phyloP scores from a whole-genome alignment of 1,284 basidiomycete species.

The Stygiomarasmius scandens region DNA sequence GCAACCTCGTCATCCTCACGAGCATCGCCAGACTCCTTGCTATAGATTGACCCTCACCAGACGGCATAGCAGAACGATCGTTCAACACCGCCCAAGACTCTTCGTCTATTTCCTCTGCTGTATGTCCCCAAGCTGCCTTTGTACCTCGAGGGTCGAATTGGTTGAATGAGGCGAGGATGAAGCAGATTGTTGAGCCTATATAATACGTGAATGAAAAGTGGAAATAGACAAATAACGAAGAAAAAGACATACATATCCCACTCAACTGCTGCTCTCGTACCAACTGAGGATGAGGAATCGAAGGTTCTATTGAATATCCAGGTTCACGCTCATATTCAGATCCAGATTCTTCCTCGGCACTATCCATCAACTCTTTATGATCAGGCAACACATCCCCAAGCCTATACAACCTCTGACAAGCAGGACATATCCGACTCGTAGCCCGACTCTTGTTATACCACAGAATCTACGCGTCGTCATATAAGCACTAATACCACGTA shows the following conservation, averaged over 20 bases:
- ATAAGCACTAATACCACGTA: not conserved
- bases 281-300: constrained; percentile 41
- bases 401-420: constrained; percentile 70
- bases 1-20: constrained; percentile 73
- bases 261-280: constrained; percentile 69
- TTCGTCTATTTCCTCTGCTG: constrained; percentile 68
- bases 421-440: constrained; percentile 70
- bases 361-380: constrained; percentile 22
- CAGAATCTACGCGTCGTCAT: constrained; percentile 54
- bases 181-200: constrained; percentile 74
- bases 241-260: constrained; percentile 58
- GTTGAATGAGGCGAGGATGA: constrained; percentile 68
- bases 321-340: no score
- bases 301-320: constrained; percentile 26
- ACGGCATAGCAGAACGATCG: constrained; percentile 23
- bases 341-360: constrained; percentile 30
- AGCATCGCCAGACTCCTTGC: constrained; percentile 64
- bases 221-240: constrained; percentile 2
- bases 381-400: constrained; percentile 65
- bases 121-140: constrained; percentile 68
- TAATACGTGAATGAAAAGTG: not conserved
- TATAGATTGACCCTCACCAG: constrained; percentile 33
- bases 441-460: constrained; percentile 82
- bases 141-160: constrained; percentile 57
- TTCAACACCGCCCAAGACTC: constrained; percentile 65